Evolutionary conservation across 2,329 filamentous ascomycete species (phyloP), one percentile per base, ranked within the genome.

Genomic region (Neofusicoccum ribis): DNA sequence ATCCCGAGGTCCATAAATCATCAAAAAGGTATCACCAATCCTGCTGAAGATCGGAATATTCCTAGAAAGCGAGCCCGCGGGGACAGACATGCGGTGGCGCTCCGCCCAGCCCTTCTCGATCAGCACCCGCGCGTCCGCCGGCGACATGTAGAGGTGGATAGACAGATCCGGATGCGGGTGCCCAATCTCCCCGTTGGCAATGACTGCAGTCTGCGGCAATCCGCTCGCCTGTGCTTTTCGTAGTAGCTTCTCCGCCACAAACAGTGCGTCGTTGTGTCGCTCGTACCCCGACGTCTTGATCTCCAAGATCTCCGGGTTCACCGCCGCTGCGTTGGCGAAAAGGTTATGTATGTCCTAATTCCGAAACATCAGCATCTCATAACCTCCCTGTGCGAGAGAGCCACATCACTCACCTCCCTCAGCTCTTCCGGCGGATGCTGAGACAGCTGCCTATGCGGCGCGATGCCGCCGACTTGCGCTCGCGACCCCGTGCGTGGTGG

Each of bases 41-140:
- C 27, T 36, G 50, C 34, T 5, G 7, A 52, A 36, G 3, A 36
- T 52, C 8, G 31, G 39, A 15, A 34, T 34, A 6, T 3, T 34
- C 36, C 8, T 39, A 5, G 37, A 8, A 11, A 43, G 14, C 20
- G 41, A 46, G 1, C 12, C 11, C 27, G 6, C 5, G 7, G 54
- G 54, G 27, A 59, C 54, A 5, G 54, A 5, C 54, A 59, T n/a
- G 23, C 39, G 54, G 27, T 59, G 54, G 3, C 54, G 54, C 27
- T 59, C 54, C 3, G 27, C 54, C 54, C 54, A 59, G 14, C 54
- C 54, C 41, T 59, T 59, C 54, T 59, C 54, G n/a, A 59, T 59
- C 39, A 47, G 11, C 54, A 37, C 54, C 4, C 54, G 54, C 27
- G 54, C 54, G 3, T 59, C 54, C 54, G 54, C 54, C 27, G 54